Evolutionary conservation across 768 basidiomycete species (phyloP), one percentile per base, ranked within the genome.

Genomic region (Tricholoma hemisulphureum): DNA sequence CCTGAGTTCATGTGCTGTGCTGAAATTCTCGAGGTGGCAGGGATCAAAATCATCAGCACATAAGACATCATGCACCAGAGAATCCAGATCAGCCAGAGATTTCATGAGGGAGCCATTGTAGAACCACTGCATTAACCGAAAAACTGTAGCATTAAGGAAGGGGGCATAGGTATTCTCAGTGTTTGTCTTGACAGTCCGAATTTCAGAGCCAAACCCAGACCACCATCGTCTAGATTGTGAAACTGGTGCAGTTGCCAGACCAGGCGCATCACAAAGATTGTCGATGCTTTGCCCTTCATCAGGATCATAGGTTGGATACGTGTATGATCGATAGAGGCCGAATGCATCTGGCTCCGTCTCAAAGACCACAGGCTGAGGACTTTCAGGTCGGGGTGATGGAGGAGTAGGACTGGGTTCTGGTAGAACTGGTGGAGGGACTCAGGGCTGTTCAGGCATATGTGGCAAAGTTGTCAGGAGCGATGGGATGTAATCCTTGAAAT

Each of bases 311-410:
- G 58, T 48, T 2, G 67, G 65, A 16, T 41, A 60, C n/a, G 48
- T 43, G 50, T 66, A 71, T 4, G 64, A 55, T 13, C 61, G 59
- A 54, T 66, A 71, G 3, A 69, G 51, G 0, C 68, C 66, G 46
- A 63, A 59, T 1, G 49, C 28, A 39, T 69, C 61, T 2, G 63
- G 63, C 29, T 62, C 52, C 1, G 65, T 70, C 43, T 56, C 52
- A 4, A 61, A 43, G 2, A 37, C 39, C 10, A 52, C 50, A 57
- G 45, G 53, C 37, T 57, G 49, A 11, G n/a, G 41, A 24, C 21
- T 46, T 49, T 31, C 21, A n/a, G 39, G 24, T 43, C 58, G 18
- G 43, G 55, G 43, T 23, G 48, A 46, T 31, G 46, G 43, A 9
- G 34, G 29, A 28, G 46, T 18, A n/a, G 53, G 20, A 55, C 32